Evolutionary conservation across 176 grass and related monocot genomes (phyloP), one percentile per base, ranked within the genome.

Genomic region (Elaeis guineensis): DNA sequence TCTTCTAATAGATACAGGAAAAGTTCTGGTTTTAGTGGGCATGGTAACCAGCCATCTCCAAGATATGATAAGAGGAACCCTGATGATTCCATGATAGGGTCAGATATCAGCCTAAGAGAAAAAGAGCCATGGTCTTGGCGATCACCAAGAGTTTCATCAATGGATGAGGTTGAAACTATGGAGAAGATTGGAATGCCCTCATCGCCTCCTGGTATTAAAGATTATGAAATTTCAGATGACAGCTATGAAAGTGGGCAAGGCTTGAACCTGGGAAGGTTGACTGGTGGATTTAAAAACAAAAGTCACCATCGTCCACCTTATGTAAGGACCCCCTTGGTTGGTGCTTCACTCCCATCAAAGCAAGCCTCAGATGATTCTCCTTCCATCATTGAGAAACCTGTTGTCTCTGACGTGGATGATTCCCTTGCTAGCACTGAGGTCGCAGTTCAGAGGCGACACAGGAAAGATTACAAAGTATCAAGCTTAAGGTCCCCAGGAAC

Each of bases 211-310:
- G 48, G 30, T 39, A 28, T 35, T 17, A 70, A 21, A 74, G 67
- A 65, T 69, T 69, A 73, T 58, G 62, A 32, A 63, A 51, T 54
- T 62, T 85, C 66, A 72, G 64, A 83, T 63, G 70, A 76, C 67
- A 55, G 57, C 5, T 57, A 77, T 50, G 72, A 71, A 63, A 66
- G 53, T 83, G 71, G 61, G 35, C n/a, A 35, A 19, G 60, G 71
- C 39, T 66, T 98, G 50, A 83, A 83, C n/a, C 74, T 89, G 51
- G 76, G 69, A 80, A 92, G 59, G 50, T 73, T 98, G 81, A 92
- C 70, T 25, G 81, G 81, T 83, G 93, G 93, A 60, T 51, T 92
- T 15, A 85, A 80, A 80, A 92, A 89, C 49, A 92, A 65, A 81
- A 66, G 53, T 67, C 70, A 65, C 62, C 67, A 51, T 52, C 75